These are phyloP conservation scores for Chalaropsis ovoidea DNA, from an alignment of 2,329 filamentous ascomycete species.

Conservation along the genomic window DNA sequence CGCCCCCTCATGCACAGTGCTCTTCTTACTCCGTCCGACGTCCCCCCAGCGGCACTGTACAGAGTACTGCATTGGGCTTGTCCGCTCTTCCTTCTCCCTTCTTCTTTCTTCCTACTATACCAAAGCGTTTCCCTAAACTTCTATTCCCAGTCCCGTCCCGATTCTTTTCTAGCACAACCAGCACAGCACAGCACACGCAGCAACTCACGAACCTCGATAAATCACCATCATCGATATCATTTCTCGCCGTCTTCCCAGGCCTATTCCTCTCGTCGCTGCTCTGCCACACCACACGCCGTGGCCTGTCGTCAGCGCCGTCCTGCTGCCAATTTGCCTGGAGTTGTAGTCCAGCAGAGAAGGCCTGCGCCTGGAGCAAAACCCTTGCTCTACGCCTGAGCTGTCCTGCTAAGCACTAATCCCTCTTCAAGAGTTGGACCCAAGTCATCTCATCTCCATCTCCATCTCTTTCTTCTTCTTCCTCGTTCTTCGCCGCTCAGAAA, in stretches of 20 bases:
- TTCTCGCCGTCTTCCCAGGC: too few relatives aligned
- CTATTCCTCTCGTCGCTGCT: not conserved
- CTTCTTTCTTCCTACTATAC: conserved; percentile 3
- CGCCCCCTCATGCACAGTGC: conserved; percentile 6
- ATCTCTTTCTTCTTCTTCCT: conserved; percentile 10
- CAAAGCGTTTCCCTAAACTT: conserved; percentile 8
- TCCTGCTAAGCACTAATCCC: conserved; percentile 18
- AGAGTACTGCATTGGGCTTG: conserved; percentile 14
- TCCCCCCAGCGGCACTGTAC: conserved; percentile 8
- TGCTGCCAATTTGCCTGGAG: not conserved
- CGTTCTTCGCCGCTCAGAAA: conserved; percentile 3
- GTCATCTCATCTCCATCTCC: not conserved
- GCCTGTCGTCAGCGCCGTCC: not conserved
- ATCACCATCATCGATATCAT: not conserved
- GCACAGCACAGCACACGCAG: conserved; percentile 2
- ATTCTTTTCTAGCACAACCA: not conserved
- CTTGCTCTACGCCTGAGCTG: conserved; percentile 22
- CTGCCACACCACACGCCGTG: not conserved
- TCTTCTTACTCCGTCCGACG: not conserved
- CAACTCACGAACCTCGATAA: not conserved
- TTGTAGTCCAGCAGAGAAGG: conserved; percentile 15
- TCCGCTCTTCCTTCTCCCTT: conserved; percentile 9
- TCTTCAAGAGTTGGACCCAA: conserved; percentile 13
- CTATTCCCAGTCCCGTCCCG: not conserved
- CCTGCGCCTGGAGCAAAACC: conserved; percentile 22